Percentiles rank a stretch among this genome's conserved stretches.
Evolutionary conservation across 768 basidiomycete species (phyloP).

Genomic region (Tulasnella sp.): DNA sequence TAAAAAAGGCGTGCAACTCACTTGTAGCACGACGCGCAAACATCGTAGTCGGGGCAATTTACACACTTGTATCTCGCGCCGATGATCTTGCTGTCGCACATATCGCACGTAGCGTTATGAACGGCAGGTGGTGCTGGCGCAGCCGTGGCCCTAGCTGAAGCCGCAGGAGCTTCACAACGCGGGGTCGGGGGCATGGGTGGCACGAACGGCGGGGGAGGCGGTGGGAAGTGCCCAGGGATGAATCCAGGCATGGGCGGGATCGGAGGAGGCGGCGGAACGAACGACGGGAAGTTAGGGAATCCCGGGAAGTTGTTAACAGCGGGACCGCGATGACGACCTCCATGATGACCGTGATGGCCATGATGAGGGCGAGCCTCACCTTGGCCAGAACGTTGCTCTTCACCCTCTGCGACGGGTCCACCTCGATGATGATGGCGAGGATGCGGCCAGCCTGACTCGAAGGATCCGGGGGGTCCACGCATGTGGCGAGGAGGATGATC

Average conservation of each 20-base stretch:
- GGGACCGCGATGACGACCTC: not conserved
- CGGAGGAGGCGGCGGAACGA: not conserved
- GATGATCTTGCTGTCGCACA: constrained; percentile 60
- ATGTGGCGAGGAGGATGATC: no score
- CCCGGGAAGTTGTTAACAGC: not conserved
- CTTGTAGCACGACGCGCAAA: constrained; percentile 58
- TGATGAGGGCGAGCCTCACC: not conserved
- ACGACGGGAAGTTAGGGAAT: not conserved
- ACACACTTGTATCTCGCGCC: constrained; percentile 63
- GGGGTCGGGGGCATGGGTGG: not conserved
- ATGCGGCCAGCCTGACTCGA: no score
- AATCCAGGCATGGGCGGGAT: not conserved
- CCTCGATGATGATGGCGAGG: no score
- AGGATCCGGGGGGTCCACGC: no score
- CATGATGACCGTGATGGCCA: not conserved
- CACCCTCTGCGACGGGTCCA: no score
- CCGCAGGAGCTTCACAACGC: not conserved
- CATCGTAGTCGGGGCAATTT: constrained; percentile 46
- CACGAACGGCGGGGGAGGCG: not conserved
- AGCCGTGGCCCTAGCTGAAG: not conserved
- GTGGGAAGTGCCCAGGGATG: not conserved
- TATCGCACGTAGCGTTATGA: constrained; percentile 62
- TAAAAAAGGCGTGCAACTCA: not conserved
- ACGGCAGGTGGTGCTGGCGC: constrained; percentile 22
- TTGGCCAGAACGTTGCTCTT: not conserved